These are phyloP conservation scores for Orbilia ellipsospora DNA, from an alignment of 2,329 filamentous ascomycete genomes.

Conservation along the genomic window DNA sequence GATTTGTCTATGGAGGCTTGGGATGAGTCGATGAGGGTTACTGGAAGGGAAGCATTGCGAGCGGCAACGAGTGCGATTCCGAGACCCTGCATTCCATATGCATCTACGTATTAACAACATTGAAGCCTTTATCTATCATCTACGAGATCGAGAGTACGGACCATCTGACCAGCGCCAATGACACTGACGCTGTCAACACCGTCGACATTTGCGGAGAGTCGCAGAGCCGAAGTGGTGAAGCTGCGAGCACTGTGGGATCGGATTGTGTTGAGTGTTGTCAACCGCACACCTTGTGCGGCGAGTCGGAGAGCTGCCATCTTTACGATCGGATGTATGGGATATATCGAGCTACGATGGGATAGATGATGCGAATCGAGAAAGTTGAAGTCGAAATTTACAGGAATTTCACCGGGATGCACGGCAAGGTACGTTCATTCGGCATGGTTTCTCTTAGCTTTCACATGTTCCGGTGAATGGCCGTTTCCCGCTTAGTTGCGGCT, in stretches of 20 bases:
- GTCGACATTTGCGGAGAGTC: constrained; percentile 26
- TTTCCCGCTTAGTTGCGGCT: constrained; percentile 42
- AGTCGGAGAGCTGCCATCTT: constrained; percentile 31
- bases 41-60: constrained; percentile 82
- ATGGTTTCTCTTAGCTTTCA: constrained; percentile 31
- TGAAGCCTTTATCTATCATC: not conserved
- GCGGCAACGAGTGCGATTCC: constrained; percentile 96
- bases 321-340: not conserved
- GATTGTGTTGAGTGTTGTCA: constrained; percentile 9
- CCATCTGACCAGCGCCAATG: constrained; percentile 95
- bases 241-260: constrained; percentile 2
- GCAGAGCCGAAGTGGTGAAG: constrained; percentile 33
- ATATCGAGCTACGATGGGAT: not conserved
- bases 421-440: constrained; percentile 14
- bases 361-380: not conserved
- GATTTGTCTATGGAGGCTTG: constrained; percentile 89
- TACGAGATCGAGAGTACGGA: constrained; percentile 63
- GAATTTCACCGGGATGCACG: not conserved
- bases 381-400: too few relatives aligned
- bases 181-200: constrained; percentile 86
- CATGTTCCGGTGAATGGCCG: constrained; percentile 12
- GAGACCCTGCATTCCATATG: constrained; percentile 77
- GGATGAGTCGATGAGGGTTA: constrained; percentile 85
- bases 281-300: constrained; percentile 2
- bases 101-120: constrained; percentile 57